phyloP scores from a whole-genome alignment of 768 basidiomycete genomes.

The Terana coerulea region DNA sequence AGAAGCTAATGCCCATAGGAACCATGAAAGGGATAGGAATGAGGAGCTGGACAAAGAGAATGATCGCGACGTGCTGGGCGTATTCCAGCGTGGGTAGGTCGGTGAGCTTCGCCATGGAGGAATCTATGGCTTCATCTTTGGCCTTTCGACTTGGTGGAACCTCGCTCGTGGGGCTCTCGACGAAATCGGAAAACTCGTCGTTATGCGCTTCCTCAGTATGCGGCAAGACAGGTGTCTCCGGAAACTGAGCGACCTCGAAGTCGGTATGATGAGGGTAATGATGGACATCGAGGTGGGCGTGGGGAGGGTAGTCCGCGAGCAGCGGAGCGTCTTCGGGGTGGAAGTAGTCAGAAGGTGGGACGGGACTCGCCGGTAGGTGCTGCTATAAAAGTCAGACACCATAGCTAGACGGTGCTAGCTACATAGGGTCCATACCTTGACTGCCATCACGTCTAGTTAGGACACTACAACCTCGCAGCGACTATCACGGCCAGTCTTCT shows the following conservation, averaged over 20 bases:
- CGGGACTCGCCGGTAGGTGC: too few relatives aligned
- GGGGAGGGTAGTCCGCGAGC: constrained; percentile 1
- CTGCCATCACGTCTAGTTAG: too few relatives aligned
- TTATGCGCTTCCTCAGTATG: background rate
- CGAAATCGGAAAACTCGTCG: constrained; percentile 10
- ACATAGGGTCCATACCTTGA: too few relatives aligned
- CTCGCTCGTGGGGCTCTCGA: constrained; percentile 7
- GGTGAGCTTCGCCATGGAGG: background rate
- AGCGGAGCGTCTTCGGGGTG: constrained; percentile 5
- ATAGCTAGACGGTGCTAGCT: too few relatives aligned
- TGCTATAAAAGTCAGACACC: too few relatives aligned
- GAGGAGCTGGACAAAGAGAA: constrained; percentile 9
- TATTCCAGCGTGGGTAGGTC: background rate
- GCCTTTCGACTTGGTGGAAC: constrained; percentile 1
- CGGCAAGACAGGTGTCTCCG: constrained; percentile 10
- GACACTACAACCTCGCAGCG: too few relatives aligned
- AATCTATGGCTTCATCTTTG: background rate
- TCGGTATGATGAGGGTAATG: background rate
- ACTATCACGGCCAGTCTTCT: too few relatives aligned
- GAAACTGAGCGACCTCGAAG: constrained; percentile 8
- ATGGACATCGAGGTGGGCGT: background rate
- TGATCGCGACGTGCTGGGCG: constrained; percentile 8
- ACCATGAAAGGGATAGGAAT: constrained; percentile 13
- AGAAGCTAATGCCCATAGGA: constrained; percentile 9
- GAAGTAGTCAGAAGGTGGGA: constrained; percentile 6